These are phyloP conservation scores for Fraxinus albicans DNA, from an alignment of 305 asterid species.

Conservation along the genomic window DNA sequence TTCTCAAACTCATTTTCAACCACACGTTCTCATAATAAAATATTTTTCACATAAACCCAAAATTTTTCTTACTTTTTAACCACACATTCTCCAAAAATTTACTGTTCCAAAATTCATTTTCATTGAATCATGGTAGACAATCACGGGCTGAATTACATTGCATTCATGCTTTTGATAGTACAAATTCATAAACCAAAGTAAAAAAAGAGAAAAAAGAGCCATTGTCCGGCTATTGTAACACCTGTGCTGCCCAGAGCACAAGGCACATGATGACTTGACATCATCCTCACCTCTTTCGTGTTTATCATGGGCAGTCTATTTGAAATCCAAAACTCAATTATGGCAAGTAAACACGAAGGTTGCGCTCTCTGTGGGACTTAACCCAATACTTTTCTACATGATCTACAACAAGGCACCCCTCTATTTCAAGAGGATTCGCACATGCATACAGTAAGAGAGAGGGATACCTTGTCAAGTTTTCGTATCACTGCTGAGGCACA, in stretches of 20 bases:
- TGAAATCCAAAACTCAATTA: background rate
- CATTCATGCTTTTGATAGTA: background rate
- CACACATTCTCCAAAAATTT: no score
- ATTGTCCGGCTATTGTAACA: background rate
- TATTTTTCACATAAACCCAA: no score
- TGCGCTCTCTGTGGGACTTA: background rate
- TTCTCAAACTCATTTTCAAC: no score
- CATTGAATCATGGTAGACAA: no score
- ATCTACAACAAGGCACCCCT: background rate
- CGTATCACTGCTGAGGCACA: constrained; percentile 2
- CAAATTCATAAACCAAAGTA: background rate
- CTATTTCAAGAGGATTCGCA: background rate
- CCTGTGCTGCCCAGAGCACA: background rate
- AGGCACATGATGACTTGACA: background rate
- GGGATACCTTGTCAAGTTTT: constrained; percentile 24
- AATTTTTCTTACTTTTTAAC: no score
- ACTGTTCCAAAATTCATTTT: no score
- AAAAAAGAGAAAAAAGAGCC: background rate
- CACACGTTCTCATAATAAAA: no score
- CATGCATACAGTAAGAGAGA: constrained; percentile 1
- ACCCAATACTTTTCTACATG: background rate
- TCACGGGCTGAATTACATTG: background rate
- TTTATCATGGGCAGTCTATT: background rate
- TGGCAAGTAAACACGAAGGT: background rate
- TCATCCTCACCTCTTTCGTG: background rate